A percentile compares a stretch with the other conserved stretches of the same genome.
These are phyloP conservation scores for Aristolochia contorta DNA, from an alignment of 164 flowering plant genomes.

Conservation along the genomic window DNA sequence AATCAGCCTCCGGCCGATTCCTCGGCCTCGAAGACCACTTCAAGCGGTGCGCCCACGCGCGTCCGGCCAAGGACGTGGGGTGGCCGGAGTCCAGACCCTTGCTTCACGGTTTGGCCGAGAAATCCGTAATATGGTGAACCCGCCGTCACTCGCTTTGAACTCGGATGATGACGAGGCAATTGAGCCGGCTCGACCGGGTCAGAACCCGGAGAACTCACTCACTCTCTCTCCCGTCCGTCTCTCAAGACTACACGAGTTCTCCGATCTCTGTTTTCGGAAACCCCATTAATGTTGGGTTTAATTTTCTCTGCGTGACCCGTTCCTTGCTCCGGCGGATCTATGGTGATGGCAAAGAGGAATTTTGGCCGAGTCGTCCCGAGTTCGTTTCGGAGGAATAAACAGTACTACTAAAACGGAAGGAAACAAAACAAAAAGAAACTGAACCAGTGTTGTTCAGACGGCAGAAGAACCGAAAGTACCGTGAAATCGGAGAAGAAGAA, in stretches of 20 bases:
- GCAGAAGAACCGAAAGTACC: not conserved
- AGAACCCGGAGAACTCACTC: not conserved
- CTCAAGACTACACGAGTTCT: not conserved
- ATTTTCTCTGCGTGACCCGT: constrained; percentile 1
- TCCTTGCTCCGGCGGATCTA: constrained; percentile 25
- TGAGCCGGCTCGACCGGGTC: not conserved
- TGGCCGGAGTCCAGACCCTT: constrained; percentile 66
- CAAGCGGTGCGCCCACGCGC: constrained; percentile 42
- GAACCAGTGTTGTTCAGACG: not conserved
- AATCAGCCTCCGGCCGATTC: constrained; percentile 29
- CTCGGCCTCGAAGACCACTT: constrained; percentile 39
- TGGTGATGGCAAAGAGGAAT: constrained; percentile 43
- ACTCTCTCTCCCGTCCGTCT: too few relatives aligned
- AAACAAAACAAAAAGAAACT: not conserved
- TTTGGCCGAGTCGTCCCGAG: constrained; percentile 64
- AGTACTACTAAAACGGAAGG: not conserved
- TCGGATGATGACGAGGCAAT: too few relatives aligned
- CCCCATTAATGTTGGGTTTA: not conserved
- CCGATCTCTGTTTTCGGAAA: not conserved
- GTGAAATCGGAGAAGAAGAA: too few relatives aligned
- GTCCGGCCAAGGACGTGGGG: constrained; percentile 25
- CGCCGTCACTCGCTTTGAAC: not conserved
- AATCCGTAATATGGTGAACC: constrained; percentile 19
- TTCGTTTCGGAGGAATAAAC: constrained; percentile 40
- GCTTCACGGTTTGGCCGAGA: constrained; percentile 28